Evolutionary conservation across 441 rosid genomes (phyloP), one percentile per base, ranked within the genome.

Genomic region (Biscutella laevigata): DNA sequence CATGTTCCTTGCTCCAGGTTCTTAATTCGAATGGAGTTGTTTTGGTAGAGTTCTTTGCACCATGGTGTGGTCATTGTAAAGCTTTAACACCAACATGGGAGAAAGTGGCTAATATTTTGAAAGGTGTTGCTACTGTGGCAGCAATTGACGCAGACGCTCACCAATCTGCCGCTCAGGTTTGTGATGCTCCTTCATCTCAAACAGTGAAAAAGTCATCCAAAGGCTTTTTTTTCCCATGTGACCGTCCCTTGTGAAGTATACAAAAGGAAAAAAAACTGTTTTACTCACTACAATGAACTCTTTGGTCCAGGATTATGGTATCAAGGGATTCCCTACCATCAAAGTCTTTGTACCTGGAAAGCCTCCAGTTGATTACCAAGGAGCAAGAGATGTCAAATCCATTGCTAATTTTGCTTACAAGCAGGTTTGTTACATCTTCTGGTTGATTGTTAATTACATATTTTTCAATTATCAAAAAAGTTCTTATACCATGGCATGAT

Each of bases 21-120:
- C 54, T 92, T 41, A 86, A 82, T 59, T 78, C 99, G 1, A 81
- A 92, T 69, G 82, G 90, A 40, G 77, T 88, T 25, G 95, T 88
- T 49, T 68, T 92, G 66, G 95, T 92, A 24, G 97, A 92, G 79
- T 92, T 92, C 73, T 88, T 80, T 68, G 99, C 97, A 1, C 97
- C 97, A 19, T 92, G 99, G 99, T 92, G 97, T 64, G 99, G 99
- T 29, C 99, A 92, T 51, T 88, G 99, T 60, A 50, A 92, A 78
- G 85, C 92, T 63, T 73, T 92, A 17, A 81, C 95, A 29, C 97
- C 95, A 16, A 79, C 70, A 13, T 92, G 99, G 97, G 99, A 92
- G 85, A 92, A 86, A 71, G 90, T 88, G 0, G 95, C 97, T 58
- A 34, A 49, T 64, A 74, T 79, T 50, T 71, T 92, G 76, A 86